Evolutionary conservation across 176 grass and related monocot species (phyloP), one percentile per base, ranked within the genome.

Genomic region (Dactylis glomerata): DNA sequence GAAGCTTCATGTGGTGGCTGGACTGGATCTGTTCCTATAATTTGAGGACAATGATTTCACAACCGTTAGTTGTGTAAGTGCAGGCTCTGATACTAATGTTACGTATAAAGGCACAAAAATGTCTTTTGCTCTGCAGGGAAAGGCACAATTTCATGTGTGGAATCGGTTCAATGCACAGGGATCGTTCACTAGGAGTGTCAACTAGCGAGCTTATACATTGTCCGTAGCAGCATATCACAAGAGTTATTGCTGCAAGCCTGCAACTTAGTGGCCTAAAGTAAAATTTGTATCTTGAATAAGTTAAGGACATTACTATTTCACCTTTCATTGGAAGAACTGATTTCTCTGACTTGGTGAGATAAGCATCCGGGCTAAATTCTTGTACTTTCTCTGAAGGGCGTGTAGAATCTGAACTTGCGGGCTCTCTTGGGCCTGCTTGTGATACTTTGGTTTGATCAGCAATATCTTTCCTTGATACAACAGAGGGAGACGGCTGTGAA

Each of bases 1-100:
- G 78, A 75, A 66, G 70, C 34, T 76, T 33, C 59, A 45, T 45
- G 19, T 37, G 70, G 30, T 82, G 59, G 20, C 26, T 67, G 59
- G n/a, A 76, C 47, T 33, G 47, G 17, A 76, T 67, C 13, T 30
- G 15, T 58, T 45, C 38, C 79, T 77, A 22, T 55, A 46, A 68
- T 82, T 82, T 67, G 27, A 69, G 32, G 22, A 46, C 20, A 46
- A 15, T 10, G 12, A 20, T 34, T 6, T 46, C 45, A 65, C 41
- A 24, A 46, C 26, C 55, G n/a, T 4, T 30, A 76, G 44, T 75
- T 17, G 24, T 58, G 50, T 66, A 41, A 73, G 33, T 14, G 47
- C 13, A 54, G 68, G 75, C 1, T 55, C 16, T 58, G 70, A 23
- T 49, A 30, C 51, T 28, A 40, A 31, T 23, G 15, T 52, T 73